Evolutionary conservation across 2,329 filamentous ascomycete species (phyloP).

Genomic region (Aspergillus japonicus): DNA sequence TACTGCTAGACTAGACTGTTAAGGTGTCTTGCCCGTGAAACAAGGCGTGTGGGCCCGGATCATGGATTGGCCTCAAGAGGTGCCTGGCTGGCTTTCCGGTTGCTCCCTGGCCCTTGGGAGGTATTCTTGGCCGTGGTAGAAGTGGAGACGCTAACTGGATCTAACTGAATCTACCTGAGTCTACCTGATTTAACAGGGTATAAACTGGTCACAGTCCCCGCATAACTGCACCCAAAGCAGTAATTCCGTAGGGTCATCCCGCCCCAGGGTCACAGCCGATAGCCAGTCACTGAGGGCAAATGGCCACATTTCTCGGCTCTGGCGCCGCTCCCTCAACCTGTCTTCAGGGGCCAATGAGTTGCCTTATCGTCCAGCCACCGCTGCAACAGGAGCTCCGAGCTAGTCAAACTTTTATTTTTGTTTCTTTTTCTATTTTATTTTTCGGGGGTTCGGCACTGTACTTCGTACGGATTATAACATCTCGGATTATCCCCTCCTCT

Average conservation of each 20-base stretch:
- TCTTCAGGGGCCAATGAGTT: slow-evolving; percentile 8
- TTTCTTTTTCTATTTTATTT: neutral
- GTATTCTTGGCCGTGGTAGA: slow-evolving; percentile 18
- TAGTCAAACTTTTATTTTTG: neutral
- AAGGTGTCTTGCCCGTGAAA: slow-evolving; percentile 15
- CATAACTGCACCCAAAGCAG: slow-evolving; percentile 18
- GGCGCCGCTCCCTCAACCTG: slow-evolving; percentile 2
- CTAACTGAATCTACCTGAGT: no score
- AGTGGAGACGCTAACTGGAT: neutral
- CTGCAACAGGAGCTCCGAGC: neutral
- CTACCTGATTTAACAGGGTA: neutral
- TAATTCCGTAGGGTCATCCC: slow-evolving; percentile 18
- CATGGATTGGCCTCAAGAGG: slow-evolving; percentile 6
- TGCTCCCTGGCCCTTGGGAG: slow-evolving; percentile 13
- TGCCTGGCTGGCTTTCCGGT: slow-evolving; percentile 10
- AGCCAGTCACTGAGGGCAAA: slow-evolving; percentile 15
- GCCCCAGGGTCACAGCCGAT: slow-evolving; percentile 15
- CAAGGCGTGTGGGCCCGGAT: slow-evolving; percentile 10
- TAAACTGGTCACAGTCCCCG: slow-evolving; percentile 18
- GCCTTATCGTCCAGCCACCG: slow-evolving; percentile 3
- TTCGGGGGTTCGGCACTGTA: neutral
- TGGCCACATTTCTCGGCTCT: slow-evolving; percentile 7
- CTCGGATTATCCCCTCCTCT: no score
- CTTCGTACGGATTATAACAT: no score
- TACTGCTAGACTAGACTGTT: neutral